Evolutionary conservation across 768 basidiomycete genomes (phyloP), one percentile per base, ranked within the genome.

Genomic region (Serendipita sp.): DNA sequence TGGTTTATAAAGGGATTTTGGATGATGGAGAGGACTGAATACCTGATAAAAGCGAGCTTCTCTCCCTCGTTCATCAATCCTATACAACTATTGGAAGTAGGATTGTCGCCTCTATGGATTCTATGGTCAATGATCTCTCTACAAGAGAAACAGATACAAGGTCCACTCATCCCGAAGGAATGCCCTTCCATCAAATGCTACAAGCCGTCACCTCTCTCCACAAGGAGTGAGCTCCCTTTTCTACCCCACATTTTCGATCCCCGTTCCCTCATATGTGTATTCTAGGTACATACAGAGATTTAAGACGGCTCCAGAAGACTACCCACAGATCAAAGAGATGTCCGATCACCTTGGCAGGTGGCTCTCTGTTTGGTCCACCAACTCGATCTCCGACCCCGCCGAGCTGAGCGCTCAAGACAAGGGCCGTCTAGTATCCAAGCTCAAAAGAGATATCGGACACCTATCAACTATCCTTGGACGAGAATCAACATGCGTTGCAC

Each of bases 201-300:
- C 74, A 73, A 4, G 76, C 80, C 0, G 72, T 85, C 2, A 70
- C 77, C 2, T 76, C 73, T 2, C 72, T 83, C 8, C 72, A 84
- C 53, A 76, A 78, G 38, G 81, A 85, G 85, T 85, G 68, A 5
- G 79, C 71, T 1, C 0, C 2, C 16, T 60, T 38, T 32, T n/a
- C 28, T 24, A 24, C n/a, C 2, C 13, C 8, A n/a, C 13, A 37
- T 11, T 32, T 8, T 34, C 18, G 8, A 10, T 35, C 11, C 8
- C 10, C 18, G 28, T 3, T 10, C 10, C 8, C 56, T 41, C 13
- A 41, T 41, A 41, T 13, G 41, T 13, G 10, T 60, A 60, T 38
- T 11, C 18, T 18, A 60, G 56, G 32, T 60, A 60, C 35, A 35
- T 60, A 34, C 30, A 60, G 18, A 60, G 18, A 8, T 60, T 60